These are phyloP conservation scores for Dothideomycetidae sp. DNA, from an alignment of 2,329 filamentous ascomycete genomes.

Conservation along the genomic window DNA sequence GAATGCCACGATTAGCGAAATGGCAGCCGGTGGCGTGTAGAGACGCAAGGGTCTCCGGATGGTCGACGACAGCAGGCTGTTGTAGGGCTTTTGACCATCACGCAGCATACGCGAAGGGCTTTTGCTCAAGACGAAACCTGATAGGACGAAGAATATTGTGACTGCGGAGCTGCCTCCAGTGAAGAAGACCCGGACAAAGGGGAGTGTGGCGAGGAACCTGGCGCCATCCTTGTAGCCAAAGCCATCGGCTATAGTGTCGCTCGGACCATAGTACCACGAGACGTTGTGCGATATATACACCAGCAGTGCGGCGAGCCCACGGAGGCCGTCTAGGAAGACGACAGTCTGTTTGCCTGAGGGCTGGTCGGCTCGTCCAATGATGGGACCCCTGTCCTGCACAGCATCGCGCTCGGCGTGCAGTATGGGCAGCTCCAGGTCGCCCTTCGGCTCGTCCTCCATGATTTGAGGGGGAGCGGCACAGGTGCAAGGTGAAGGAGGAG, in stretches of 20 bases:
- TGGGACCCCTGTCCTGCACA: no score
- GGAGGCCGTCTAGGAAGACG: constrained; percentile 50
- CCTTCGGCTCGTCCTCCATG: neutral
- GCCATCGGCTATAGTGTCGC: constrained; percentile 1
- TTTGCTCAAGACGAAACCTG: constrained; percentile 37
- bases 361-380: neutral
- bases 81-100: neutral
- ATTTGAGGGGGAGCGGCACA: no score
- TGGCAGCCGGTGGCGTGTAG: constrained; percentile 1
- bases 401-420: no score
- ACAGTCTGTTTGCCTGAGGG: neutral
- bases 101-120: constrained; percentile 21
- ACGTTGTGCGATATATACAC: constrained; percentile 50
- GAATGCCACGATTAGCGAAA: neutral
- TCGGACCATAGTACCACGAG: constrained; percentile 27
- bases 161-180: constrained; percentile 48
- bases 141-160: constrained; percentile 38
- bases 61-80: neutral
- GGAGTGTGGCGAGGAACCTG: constrained; percentile 39
- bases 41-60: constrained; percentile 2
- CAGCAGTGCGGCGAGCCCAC: constrained; percentile 51
- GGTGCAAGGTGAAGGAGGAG: no score
- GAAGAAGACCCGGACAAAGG: constrained; percentile 45
- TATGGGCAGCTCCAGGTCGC: neutral
- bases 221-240: constrained; percentile 22